Evolutionary conservation across 2,329 filamentous ascomycete species (phyloP).

Genomic region (Cryphonectria japonica): DNA sequence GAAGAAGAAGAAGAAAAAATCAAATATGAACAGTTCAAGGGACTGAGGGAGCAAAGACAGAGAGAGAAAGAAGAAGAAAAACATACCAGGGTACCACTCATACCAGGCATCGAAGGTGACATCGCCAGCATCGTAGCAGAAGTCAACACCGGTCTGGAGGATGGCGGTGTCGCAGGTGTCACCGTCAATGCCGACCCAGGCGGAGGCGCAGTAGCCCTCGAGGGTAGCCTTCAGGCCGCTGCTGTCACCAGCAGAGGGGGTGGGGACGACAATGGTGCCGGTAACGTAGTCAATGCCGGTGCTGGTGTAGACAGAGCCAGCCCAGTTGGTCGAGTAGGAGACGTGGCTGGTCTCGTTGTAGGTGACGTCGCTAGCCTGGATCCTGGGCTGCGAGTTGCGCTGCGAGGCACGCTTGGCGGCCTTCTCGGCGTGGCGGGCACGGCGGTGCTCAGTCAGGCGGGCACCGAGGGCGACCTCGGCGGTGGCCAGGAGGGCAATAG

Average conservation of each 20-base stretch:
- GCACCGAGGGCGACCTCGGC: constrained; percentile 44
- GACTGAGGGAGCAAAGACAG: constrained; percentile 33
- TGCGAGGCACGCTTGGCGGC: constrained; percentile 13
- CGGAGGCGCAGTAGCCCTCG: constrained; percentile 44
- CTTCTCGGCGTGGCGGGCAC: constrained; percentile 35
- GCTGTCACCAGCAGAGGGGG: constrained; percentile 45
- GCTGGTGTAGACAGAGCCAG: constrained; percentile 56
- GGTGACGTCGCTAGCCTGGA: constrained; percentile 13
- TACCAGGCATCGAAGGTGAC: constrained; percentile 60
- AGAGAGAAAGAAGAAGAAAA: constrained; percentile 14
- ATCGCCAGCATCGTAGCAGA: constrained; percentile 48
- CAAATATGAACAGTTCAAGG: constrained; percentile 25
- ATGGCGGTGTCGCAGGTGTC: constrained; percentile 59
- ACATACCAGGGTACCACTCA: constrained; percentile 61
- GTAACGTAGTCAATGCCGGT: constrained; percentile 54
- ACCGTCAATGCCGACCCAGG: constrained; percentile 66
- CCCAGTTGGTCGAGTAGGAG: constrained; percentile 51
- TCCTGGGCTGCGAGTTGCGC: constrained; percentile 18
- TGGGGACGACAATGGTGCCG: constrained; percentile 57
- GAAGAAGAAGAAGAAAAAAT: no score
- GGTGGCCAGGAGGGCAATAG: constrained; percentile 44
- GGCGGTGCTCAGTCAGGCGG: constrained; percentile 45
- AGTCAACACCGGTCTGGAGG: constrained; percentile 62
- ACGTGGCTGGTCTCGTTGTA: constrained; percentile 20
- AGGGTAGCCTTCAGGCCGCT: constrained; percentile 36